Conservation (phyloP, 441 rosid genomes). For the Adansonia rubrostipa region DNA sequence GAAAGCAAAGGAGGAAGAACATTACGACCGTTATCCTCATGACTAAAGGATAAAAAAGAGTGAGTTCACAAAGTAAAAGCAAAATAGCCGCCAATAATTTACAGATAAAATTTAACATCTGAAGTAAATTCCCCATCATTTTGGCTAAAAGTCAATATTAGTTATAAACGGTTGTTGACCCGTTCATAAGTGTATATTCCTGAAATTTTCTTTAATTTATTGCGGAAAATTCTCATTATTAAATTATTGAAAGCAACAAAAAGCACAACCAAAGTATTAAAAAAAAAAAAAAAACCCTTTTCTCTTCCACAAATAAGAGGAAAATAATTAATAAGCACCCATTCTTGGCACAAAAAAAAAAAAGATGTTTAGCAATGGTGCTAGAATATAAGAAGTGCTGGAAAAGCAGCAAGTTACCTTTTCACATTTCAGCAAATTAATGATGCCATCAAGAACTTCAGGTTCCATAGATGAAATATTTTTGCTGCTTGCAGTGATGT, state of each 20-base stretch:
- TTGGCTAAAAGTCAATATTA: slow-evolving; percentile 4
- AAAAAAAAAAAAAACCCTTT: too few species aligned
- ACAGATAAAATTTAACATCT: neutral
- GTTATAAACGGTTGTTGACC: slow-evolving; percentile 13
- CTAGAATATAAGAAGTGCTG: slow-evolving; percentile 19
- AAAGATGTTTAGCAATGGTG: neutral
- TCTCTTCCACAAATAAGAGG: neutral
- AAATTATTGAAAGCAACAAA: neutral
- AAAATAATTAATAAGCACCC: neutral
- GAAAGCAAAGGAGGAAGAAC: slow-evolving; percentile 32
- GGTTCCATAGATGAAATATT: slow-evolving; percentile 65
- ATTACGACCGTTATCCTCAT: neutral
- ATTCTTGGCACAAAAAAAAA: neutral
- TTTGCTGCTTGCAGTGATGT: slow-evolving; percentile 76
- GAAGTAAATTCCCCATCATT: neutral
- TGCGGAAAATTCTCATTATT: slow-evolving; percentile 19
- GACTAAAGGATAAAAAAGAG: neutral
- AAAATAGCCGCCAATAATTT: neutral
- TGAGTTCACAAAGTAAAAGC: neutral
- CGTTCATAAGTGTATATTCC: slow-evolving; percentile 18
- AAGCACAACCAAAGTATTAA: neutral
- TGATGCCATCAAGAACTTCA: slow-evolving; percentile 65
- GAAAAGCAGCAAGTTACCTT: slow-evolving; percentile 56
- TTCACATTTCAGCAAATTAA: slow-evolving; percentile 75
- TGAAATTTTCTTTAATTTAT: neutral